Conservation (phyloP, 2,329 filamentous ascomycete genomes). For the Colletotrichum incanum region DNA sequence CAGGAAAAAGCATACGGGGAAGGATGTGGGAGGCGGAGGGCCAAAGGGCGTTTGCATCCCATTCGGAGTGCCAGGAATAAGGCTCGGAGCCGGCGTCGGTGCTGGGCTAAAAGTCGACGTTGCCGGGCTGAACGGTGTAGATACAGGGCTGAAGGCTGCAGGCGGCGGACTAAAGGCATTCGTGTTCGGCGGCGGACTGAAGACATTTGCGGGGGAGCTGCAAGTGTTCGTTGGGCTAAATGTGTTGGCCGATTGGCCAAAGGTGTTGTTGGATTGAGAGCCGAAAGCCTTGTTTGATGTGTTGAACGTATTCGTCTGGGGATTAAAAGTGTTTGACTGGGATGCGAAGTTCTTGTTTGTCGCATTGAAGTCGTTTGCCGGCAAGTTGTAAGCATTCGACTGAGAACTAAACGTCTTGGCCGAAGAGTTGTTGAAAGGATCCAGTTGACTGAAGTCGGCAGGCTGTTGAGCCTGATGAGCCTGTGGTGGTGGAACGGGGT, state of each 20-base stretch:
- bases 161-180: slow-evolving; percentile 37
- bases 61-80: slow-evolving; percentile 29
- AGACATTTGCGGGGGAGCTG: slow-evolving; percentile 14
- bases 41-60: slow-evolving; percentile 38
- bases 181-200: slow-evolving; percentile 13
- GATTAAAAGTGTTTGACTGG: slow-evolving; percentile 15
- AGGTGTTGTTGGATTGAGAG: slow-evolving; percentile 11
- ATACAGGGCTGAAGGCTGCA: slow-evolving; percentile 31
- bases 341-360: slow-evolving; percentile 14
- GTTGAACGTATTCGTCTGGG: slow-evolving; percentile 11
- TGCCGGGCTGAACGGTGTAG: slow-evolving; percentile 34
- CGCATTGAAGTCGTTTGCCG: slow-evolving; percentile 25
- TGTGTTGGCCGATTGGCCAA: slow-evolving; percentile 9
- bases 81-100: slow-evolving; percentile 36
- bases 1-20: slow-evolving; percentile 22
- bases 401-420: slow-evolving; percentile 15
- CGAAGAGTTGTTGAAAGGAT: slow-evolving; percentile 9
- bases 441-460: slow-evolving; percentile 21
- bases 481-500: slow-evolving; percentile 20
- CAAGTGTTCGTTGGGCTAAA: slow-evolving; percentile 23
- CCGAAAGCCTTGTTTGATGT: slow-evolving; percentile 5
- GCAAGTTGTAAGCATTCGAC: background rate
- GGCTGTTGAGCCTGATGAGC: slow-evolving; percentile 25
- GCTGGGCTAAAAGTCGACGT: slow-evolving; percentile 38
- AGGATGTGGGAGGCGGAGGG: slow-evolving; percentile 40